Conservation (phyloP, 1,284 basidiomycete genomes). For the Sporisorium sorghi region DNA sequence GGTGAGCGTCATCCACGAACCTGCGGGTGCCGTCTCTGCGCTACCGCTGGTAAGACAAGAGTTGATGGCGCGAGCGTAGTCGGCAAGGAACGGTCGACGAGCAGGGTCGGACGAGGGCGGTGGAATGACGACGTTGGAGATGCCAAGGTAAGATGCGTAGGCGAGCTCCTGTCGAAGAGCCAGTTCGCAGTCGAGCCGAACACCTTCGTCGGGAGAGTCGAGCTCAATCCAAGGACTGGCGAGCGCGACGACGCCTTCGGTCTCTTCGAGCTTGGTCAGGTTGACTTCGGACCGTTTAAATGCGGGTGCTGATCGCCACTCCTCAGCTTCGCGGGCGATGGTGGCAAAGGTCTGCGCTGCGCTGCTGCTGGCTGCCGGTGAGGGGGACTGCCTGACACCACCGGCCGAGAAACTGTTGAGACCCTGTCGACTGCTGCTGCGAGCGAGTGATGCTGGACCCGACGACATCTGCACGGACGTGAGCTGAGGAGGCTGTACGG, state of each 20-base stretch:
- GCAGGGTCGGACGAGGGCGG: slow-evolving; percentile 78
- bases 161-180: slow-evolving; percentile 92
- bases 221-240: slow-evolving; percentile 94
- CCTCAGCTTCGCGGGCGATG: slow-evolving; percentile 77
- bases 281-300: slow-evolving; percentile 89
- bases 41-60: slow-evolving; percentile 52
- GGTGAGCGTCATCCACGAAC: slow-evolving; percentile 57
- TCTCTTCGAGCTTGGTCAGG: slow-evolving; percentile 86
- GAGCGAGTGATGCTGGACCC: slow-evolving; percentile 34
- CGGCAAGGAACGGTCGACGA: slow-evolving; percentile 79
- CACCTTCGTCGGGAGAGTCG: slow-evolving; percentile 91
- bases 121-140: slow-evolving; percentile 87
- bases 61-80: slow-evolving; percentile 87
- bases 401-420: slow-evolving; percentile 28
- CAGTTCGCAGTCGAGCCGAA: slow-evolving; percentile 94
- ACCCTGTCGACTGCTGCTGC: slow-evolving; percentile 57
- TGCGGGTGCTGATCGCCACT: slow-evolving; percentile 84
- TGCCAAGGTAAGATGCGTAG: slow-evolving; percentile 90
- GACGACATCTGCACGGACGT: slow-evolving; percentile 22
- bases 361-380: slow-evolving; percentile 18
- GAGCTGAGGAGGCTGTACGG: slow-evolving; percentile 16
- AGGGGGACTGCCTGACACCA: slow-evolving; percentile 22
- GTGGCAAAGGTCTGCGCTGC: slow-evolving; percentile 13
- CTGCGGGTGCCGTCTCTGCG: slow-evolving; percentile 55
- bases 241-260: slow-evolving; percentile 80